These are phyloP conservation scores for Paracorniculantispora psalliotae DNA, from an alignment of 2,329 filamentous ascomycete species.

Conservation along the genomic window DNA sequence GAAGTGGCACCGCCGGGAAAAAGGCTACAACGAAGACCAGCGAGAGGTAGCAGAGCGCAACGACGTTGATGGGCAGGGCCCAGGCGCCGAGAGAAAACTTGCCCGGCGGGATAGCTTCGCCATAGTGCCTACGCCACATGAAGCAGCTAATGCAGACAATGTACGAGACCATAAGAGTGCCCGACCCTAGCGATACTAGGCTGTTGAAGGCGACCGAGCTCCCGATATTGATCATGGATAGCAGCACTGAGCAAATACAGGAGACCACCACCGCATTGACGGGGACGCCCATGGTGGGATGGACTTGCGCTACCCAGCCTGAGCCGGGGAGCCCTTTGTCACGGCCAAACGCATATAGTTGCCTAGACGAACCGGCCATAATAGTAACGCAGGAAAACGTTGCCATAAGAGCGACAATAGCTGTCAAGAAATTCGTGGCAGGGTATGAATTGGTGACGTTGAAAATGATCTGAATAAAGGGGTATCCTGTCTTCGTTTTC, in stretches of 20 bases:
- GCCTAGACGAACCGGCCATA: slow-evolving; percentile 22
- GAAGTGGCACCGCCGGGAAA: slow-evolving; percentile 36
- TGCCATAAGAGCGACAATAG: slow-evolving; percentile 20
- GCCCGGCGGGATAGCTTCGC: slow-evolving; percentile 15
- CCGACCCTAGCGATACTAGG: slow-evolving; percentile 46
- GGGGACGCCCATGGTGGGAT: slow-evolving; percentile 53
- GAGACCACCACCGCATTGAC: slow-evolving; percentile 51
- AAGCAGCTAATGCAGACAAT: slow-evolving; percentile 43
- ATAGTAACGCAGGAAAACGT: slow-evolving; percentile 19
- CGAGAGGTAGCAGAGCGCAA: slow-evolving; percentile 38
- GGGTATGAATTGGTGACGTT: slow-evolving; percentile 18
- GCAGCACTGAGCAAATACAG: slow-evolving; percentile 38
- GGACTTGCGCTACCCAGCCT: slow-evolving; percentile 51
- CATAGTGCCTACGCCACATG: slow-evolving; percentile 32
- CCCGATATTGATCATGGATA: slow-evolving; percentile 47
- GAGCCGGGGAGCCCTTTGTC: slow-evolving; percentile 49
- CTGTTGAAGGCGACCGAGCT: slow-evolving; percentile 47
- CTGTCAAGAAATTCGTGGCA: slow-evolving; percentile 17
- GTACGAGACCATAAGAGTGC: slow-evolving; percentile 46
- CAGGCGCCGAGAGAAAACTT: slow-evolving; percentile 32
- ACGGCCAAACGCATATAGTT: slow-evolving; percentile 25
- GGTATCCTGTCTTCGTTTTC: slow-evolving; percentile 18
- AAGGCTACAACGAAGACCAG: slow-evolving; percentile 44
- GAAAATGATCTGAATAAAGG: slow-evolving; percentile 23
- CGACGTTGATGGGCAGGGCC: slow-evolving; percentile 37